Conservation (phyloP, 805 yeast species). For the Ogataea siamensis region DNA sequence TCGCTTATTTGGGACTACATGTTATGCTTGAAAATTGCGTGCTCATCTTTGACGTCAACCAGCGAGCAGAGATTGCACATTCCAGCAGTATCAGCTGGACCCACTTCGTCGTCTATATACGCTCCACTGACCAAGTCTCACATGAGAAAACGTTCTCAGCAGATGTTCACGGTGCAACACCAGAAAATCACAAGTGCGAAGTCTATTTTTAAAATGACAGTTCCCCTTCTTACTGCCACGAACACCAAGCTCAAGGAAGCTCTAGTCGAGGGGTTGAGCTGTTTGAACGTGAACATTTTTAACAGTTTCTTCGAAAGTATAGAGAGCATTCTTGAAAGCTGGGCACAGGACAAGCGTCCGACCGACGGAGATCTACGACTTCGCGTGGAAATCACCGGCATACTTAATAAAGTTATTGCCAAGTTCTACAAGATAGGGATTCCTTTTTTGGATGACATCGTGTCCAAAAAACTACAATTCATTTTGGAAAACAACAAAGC, state of each 20-base stretch:
- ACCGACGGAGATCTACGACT: constrained; percentile 30
- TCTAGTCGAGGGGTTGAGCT: constrained; percentile 82
- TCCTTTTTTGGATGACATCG: constrained; percentile 64
- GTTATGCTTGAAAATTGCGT: constrained; percentile 83
- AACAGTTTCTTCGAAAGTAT: constrained; percentile 75
- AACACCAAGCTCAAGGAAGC: constrained; percentile 78
- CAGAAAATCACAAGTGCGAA: constrained; percentile 91
- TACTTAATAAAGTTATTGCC: constrained; percentile 65
- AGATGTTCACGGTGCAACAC: constrained; percentile 77
- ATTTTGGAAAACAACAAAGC: constrained; percentile 61
- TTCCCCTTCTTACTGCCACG: constrained; percentile 73
- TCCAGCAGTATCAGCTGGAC: constrained; percentile 33
- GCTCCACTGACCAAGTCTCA: constrained; percentile 54
- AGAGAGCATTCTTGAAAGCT: constrained; percentile 54
- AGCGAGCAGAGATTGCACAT: constrained; percentile 77
- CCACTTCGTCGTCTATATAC: constrained; percentile 27
- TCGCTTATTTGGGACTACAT: constrained; percentile 43
- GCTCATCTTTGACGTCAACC: constrained; percentile 86
- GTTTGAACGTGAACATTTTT: constrained; percentile 87
- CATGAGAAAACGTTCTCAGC: constrained; percentile 74
- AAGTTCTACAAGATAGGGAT: constrained; percentile 52
- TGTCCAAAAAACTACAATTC: constrained; percentile 58
- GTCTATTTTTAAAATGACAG: constrained; percentile 81
- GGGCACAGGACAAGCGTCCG: constrained; percentile 47
- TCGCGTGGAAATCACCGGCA: constrained; percentile 75